Percentiles rank a stretch among this genome's conserved stretches.
phyloP scores from a whole-genome alignment of 2,329 filamentous ascomycete species.

The Lachnellula arida region DNA sequence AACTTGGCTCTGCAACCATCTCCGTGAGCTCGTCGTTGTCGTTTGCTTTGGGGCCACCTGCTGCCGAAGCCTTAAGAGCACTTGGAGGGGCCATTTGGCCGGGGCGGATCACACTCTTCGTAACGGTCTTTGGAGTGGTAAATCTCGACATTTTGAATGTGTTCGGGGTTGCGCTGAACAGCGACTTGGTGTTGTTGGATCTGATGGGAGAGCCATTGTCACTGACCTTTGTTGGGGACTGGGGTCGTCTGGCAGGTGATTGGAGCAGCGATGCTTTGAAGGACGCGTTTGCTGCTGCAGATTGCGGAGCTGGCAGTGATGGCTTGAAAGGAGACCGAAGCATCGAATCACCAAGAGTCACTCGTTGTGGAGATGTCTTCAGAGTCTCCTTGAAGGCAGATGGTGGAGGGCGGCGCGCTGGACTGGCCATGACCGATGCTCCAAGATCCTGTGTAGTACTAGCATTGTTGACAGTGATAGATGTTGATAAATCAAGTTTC shows the following conservation, averaged over 20 bases:
- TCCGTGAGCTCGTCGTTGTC: neutral
- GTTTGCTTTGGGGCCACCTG: conserved; percentile 5
- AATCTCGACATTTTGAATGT: conserved; percentile 31
- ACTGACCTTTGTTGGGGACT: conserved; percentile 30
- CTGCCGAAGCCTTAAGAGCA: conserved; percentile 1
- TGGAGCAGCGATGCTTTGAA: conserved; percentile 31
- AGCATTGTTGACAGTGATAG: conserved; percentile 29
- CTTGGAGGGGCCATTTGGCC: conserved; percentile 21
- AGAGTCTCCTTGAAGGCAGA: conserved; percentile 52
- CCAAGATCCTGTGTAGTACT: conserved; percentile 35
- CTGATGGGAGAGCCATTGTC: conserved; percentile 29
- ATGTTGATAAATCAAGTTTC: conserved; percentile 34
- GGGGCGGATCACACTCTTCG: conserved; percentile 21
- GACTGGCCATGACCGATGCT: conserved; percentile 44
- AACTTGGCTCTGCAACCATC: conserved; percentile 10
- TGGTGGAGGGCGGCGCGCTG: conserved; percentile 49
- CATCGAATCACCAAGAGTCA: conserved; percentile 26
- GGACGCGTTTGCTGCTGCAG: conserved; percentile 12
- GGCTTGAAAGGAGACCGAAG: conserved; percentile 30
- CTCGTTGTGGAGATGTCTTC: conserved; percentile 51
- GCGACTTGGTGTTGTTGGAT: conserved; percentile 7
- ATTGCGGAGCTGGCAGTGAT: conserved; percentile 22
- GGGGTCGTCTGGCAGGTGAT: conserved; percentile 31
- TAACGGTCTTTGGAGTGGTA: conserved; percentile 27
- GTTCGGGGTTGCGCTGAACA: conserved; percentile 25